A percentile compares a stretch with the other conserved stretches of the same genome.
These are phyloP conservation scores for Metroxylon sagu DNA, from an alignment of 176 grass and related monocot genomes.

Conservation along the genomic window DNA sequence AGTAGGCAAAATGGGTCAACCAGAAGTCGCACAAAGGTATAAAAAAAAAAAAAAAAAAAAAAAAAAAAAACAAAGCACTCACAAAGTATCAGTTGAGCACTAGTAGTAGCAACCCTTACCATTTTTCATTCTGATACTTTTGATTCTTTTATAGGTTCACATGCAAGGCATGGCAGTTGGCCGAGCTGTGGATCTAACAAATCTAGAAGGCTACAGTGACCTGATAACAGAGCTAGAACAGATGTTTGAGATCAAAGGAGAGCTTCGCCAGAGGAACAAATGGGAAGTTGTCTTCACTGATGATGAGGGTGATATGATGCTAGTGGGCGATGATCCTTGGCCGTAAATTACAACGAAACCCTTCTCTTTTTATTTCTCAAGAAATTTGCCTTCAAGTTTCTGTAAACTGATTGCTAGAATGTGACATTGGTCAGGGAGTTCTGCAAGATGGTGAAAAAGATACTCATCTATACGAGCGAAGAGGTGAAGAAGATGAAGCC, in stretches of 20 bases:
- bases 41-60: no score
- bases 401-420: no score
- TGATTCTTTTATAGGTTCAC: constrained; percentile 1
- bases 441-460: constrained; percentile 50
- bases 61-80: no score
- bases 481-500: constrained; percentile 34
- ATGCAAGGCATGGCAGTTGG: constrained; percentile 14
- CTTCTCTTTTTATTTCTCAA: no score
- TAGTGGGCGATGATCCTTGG: constrained; percentile 8
- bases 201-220: constrained; percentile 6
- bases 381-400: no score
- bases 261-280: constrained; percentile 9
- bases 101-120: no score
- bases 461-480: constrained; percentile 38
- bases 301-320: constrained; percentile 21
- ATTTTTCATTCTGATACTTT: neutral
- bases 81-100: no score
- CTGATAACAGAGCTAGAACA: constrained; percentile 16
- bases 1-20: neutral
- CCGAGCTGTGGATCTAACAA: constrained; percentile 10
- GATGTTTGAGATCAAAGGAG: constrained; percentile 12
- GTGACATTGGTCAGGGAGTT: constrained; percentile 35
- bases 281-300: constrained; percentile 19
- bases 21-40: constrained; percentile 8
- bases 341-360: neutral